Base-by-base conservation (phyloP, 352 stramenopile species). In the Phytophthora multivora region DNA sequence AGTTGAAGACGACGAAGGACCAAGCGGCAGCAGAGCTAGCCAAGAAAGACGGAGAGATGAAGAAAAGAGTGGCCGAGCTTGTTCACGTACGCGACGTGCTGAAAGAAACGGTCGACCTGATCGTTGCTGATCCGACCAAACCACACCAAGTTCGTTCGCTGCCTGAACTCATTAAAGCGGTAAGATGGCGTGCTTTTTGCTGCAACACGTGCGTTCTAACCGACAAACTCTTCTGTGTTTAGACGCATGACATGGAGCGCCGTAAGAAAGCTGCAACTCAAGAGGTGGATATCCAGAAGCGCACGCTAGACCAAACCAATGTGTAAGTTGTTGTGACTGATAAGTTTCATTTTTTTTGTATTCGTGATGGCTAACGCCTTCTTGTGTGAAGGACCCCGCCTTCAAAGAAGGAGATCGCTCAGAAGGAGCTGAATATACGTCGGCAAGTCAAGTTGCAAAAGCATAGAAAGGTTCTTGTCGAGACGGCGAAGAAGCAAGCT, bases 131-230 rank as follows among this genome's bases (percentile, higher is more conserved):
- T 10, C 47, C 52, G 16, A 65, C 46, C 21, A 25, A 33, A 10
- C 51, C 57, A 16, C 35, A 16, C 13, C 52, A 72, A 66, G 48
- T 66, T 28, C 51, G 53, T 15, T 51, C 15, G 19, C 25, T 69
- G 11, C 38, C 43, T 12, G 67, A 72, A 4, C 50, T 75, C 21
- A 21, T 63, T 3, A 39, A 40, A 10, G 49, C 59, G 63, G 67
- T 76, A 33, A 13, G 28, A 13, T 33, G 28, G 10, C 28, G 28
- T 30, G 28, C 18, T 54, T 9, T n/a, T 51, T 28, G 0, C 23
- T 62, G 11, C 26, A 31, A 10, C 5, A 31, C 26, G 9, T 31
- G 4, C 26, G 26, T 10, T 31, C 26, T 31, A 9, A 9, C 26
- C 10, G 6, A 31, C 26, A 31, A 31, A 31, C 26, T 9, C 4